phyloP scores from a whole-genome alignment of 164 flowering plant genomes.

The Magnolia officinalis region DNA sequence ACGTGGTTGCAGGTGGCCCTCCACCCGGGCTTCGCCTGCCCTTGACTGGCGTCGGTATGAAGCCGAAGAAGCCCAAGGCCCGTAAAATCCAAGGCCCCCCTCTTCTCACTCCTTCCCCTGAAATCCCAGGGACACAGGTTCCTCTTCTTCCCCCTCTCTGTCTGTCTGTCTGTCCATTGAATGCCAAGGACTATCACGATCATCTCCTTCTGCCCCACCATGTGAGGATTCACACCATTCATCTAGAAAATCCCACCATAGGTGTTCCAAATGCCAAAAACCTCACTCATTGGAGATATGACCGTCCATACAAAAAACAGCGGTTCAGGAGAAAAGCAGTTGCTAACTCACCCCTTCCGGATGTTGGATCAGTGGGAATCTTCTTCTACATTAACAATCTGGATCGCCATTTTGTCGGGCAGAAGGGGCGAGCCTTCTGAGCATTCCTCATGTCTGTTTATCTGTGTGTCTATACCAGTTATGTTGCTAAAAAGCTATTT shows the following conservation, averaged over 20 bases:
- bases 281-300: no score
- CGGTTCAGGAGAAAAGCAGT: neutral
- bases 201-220: no score
- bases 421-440: neutral
- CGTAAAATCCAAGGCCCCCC: conserved; percentile 12
- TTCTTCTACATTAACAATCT: neutral
- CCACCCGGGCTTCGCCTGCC: conserved; percentile 85
- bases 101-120: conserved; percentile 19
- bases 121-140: conserved; percentile 89
- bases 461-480: neutral
- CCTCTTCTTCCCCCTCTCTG: neutral
- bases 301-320: no score
- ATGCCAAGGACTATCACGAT: no score
- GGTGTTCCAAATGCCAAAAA: neutral
- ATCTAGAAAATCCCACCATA: neutral
- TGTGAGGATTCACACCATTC: neutral
- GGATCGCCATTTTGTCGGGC: neutral
- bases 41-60: conserved; percentile 55
- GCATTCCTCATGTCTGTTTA: neutral
- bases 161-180: neutral
- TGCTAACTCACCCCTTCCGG: neutral
- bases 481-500: neutral
- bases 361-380: neutral
- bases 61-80: conserved; percentile 41
- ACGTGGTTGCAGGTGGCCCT: conserved; percentile 59